A percentile compares a stretch with the other conserved stretches of the same genome.
Evolutionary conservation across 306 rosid genomes (phyloP).

Genomic region (Sicyos edulis): DNA sequence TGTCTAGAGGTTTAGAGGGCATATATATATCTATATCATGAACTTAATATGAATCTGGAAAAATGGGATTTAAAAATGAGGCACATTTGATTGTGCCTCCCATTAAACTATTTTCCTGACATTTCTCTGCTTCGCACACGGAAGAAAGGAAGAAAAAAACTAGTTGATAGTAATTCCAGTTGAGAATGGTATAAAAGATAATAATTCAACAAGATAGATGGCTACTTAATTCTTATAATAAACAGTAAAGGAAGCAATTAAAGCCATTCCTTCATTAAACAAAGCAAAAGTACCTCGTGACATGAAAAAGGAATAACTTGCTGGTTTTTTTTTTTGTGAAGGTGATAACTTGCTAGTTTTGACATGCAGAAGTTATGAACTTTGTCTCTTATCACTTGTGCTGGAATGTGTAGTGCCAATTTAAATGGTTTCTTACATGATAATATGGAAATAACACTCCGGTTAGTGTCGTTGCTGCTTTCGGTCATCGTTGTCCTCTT

Average conservation of each 20-base stretch:
- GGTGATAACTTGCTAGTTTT: constrained; percentile 9
- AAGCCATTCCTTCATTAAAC: constrained; percentile 7
- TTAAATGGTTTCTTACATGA: background rate
- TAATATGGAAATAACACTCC: background rate
- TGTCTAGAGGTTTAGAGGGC: no score
- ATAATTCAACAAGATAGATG: background rate
- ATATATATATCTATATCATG: no score
- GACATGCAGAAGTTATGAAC: background rate
- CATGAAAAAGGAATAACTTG: background rate
- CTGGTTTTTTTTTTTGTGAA: no score
- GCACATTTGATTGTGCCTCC: no score
- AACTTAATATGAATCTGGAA: no score
- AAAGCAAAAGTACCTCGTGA: constrained; percentile 5
- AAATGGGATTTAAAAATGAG: no score
- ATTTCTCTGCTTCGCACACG: no score
- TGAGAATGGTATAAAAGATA: background rate
- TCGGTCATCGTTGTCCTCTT: constrained; percentile 79
- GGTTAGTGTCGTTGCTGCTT: constrained; percentile 44
- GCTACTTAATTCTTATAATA: background rate
- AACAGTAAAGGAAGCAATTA: background rate
- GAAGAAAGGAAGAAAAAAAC: no score
- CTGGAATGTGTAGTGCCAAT: background rate
- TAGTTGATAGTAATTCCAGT: background rate
- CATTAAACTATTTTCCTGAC: no score
- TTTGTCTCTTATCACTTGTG: background rate